Evolutionary conservation across 306 rosid genomes (phyloP), one percentile per base, ranked within the genome.

Genomic region (Astragalus glycyphyllos): DNA sequence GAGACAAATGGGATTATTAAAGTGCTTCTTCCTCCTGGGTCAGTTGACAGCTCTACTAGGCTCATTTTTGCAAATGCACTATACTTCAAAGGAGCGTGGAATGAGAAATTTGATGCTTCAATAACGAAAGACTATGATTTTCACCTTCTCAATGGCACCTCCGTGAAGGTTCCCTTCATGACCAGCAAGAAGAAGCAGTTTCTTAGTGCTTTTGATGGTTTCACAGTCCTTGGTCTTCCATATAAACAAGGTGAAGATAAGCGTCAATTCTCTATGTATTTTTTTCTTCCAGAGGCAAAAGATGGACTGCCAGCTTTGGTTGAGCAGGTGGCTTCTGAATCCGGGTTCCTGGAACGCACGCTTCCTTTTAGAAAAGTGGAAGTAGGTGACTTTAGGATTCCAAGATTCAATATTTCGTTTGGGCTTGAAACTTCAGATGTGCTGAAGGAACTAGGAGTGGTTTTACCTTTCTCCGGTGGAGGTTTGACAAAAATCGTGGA

Each of bases 61-160:
- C 98, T 93, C 65, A 72, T 90, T 48, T 75, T 88, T 57, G 85
- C 93, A 7, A 93, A 90, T 71, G 97, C 94, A 2, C 26, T 93
- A 1, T 90, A 90, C 81, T 93, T 93, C 77, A 93, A 88, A 71
- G 98, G 98, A 50, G 86, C 48, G 0, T 90, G 98, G 98, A 69
- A 9, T 40, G 74, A 83, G 20, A 75, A 79, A 69, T 93, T 93
- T 57, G 84, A 90, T 71, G 80, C 87, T 58, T 86, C 86, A 4
- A 12, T 16, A 45, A 93, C 96, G 0, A 69, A 85, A 73, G 83
- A 85, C 29, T 26, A 72, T 15, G 88, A 87, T 58, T 90, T 93
- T 77, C 81, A 84, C 76, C 92, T 88, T 65, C 81, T 79, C 1
- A 63, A 77, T 49, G 94, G 94, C 16, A 81, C 77, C 71, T 62